A percentile compares a stretch with the other conserved stretches of the same genome.
phyloP scores from a whole-genome alignment of 371 early-diverging fungal species.

The Zopfochytrium polystomum region DNA sequence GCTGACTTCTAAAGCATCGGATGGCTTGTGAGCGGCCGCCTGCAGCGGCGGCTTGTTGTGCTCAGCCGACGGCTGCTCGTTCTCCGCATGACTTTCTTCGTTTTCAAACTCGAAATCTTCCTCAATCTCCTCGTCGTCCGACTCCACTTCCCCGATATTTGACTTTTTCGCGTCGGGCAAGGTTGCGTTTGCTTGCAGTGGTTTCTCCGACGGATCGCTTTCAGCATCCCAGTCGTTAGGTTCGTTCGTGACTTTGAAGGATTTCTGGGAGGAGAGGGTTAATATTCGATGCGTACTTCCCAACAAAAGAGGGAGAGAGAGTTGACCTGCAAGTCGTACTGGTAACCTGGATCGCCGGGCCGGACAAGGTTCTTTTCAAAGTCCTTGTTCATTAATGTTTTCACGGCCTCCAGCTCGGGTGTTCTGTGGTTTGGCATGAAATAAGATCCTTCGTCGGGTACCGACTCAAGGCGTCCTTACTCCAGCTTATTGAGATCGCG shows the following conservation, averaged over 20 bases:
- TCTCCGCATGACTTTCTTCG: not conserved
- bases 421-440: not conserved
- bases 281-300: not conserved
- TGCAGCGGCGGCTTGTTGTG: not conserved
- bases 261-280: slow-evolving; percentile 14
- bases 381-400: slow-evolving; percentile 33
- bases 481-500: not conserved
- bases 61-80: not conserved
- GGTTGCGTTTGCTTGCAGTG: not conserved
- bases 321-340: slow-evolving; percentile 39
- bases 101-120: too few species aligned
- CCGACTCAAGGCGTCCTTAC: not conserved
- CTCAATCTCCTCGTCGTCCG: not conserved
- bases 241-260: slow-evolving; percentile 30
- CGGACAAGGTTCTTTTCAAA: slow-evolving; percentile 35
- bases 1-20: not conserved
- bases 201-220: not conserved
- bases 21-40: too few species aligned
- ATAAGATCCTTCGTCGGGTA: not conserved
- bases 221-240: slow-evolving; percentile 43
- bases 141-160: not conserved
- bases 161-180: too few species aligned
- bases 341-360: slow-evolving; percentile 33
- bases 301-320: too few species aligned
- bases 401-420: slow-evolving; percentile 14